These are phyloP conservation scores for Baffinella frigidus DNA, from an alignment of 208 protist species.

Conservation along the genomic window DNA sequence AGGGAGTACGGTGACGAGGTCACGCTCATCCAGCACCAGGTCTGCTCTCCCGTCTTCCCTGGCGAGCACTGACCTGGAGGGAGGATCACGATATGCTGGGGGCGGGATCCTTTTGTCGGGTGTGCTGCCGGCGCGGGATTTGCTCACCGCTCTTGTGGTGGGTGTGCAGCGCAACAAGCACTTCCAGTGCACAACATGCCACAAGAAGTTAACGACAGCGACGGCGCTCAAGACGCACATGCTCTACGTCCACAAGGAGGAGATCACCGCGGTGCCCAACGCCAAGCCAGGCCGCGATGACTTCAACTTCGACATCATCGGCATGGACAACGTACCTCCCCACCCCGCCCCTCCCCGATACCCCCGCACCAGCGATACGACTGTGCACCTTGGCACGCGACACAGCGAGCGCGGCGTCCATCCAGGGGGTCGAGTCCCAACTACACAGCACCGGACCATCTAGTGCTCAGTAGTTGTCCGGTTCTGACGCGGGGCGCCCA, in stretches of 20 bases:
- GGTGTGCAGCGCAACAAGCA: constrained; percentile 14
- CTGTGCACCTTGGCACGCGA: too few species aligned
- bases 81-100: too few species aligned
- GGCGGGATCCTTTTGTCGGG: too few species aligned
- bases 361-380: too few species aligned
- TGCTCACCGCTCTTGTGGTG: not conserved
- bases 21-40: constrained; percentile 54
- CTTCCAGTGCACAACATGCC: constrained; percentile 53
- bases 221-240: constrained; percentile 61
- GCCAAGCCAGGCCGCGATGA: constrained; percentile 23
- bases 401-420: too few species aligned
- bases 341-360: too few species aligned
- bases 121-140: not conserved
- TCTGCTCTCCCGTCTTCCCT: not conserved
- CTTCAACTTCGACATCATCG: constrained; percentile 46
- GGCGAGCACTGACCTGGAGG: too few species aligned
- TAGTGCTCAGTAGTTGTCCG: too few species aligned
- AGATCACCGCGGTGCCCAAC: constrained; percentile 54
- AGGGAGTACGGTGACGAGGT: constrained; percentile 40
- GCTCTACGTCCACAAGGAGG: constrained; percentile 63
- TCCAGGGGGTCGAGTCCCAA: too few species aligned
- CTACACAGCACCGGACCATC: too few species aligned
- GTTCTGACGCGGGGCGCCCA: too few species aligned
- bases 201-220: constrained; percentile 61
- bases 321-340: constrained; percentile 47